These are phyloP conservation scores for Pseudonitzschia pungens DNA, from an alignment of 108 stramenopile species.

Conservation along the genomic window DNA sequence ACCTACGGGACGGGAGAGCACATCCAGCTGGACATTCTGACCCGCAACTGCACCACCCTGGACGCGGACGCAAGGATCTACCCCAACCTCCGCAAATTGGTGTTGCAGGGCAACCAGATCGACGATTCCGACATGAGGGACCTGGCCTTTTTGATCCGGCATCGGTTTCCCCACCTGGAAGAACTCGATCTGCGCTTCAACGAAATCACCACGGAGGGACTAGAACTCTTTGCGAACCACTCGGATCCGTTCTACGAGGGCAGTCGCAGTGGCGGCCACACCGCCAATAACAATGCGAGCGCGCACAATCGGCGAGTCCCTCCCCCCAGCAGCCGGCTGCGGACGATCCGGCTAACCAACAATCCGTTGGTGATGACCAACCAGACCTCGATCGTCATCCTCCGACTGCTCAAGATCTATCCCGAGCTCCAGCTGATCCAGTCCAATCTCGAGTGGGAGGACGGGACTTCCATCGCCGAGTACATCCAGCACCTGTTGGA, in stretches of 20 bases:
- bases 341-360: slow-evolving; percentile 7
- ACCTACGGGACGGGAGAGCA: slow-evolving; percentile 11
- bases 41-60: not conserved
- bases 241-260: slow-evolving; percentile 2
- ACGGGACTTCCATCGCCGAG: not conserved
- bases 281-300: not conserved
- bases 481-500: slow-evolving; percentile 14
- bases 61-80: not conserved
- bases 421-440: slow-evolving; percentile 7
- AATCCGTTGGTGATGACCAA: slow-evolving; percentile 15
- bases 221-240: slow-evolving; percentile 11
- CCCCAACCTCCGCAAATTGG: not conserved
- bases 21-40: slow-evolving; percentile 10
- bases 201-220: slow-evolving; percentile 20
- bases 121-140: slow-evolving; percentile 17
- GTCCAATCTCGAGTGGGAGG: slow-evolving; percentile 14
- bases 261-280: not conserved
- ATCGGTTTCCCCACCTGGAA: slow-evolving; percentile 10
- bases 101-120: slow-evolving; percentile 10
- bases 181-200: slow-evolving; percentile 18
- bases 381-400: not conserved
- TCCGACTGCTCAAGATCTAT: slow-evolving; percentile 14
- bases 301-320: not conserved
- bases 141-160: slow-evolving; percentile 6
- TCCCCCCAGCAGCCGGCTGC: slow-evolving; percentile 1